Evolutionary conservation across 257 asterid species (phyloP), one percentile per base, ranked within the genome.

Genomic region (Coffea eugenioides): DNA sequence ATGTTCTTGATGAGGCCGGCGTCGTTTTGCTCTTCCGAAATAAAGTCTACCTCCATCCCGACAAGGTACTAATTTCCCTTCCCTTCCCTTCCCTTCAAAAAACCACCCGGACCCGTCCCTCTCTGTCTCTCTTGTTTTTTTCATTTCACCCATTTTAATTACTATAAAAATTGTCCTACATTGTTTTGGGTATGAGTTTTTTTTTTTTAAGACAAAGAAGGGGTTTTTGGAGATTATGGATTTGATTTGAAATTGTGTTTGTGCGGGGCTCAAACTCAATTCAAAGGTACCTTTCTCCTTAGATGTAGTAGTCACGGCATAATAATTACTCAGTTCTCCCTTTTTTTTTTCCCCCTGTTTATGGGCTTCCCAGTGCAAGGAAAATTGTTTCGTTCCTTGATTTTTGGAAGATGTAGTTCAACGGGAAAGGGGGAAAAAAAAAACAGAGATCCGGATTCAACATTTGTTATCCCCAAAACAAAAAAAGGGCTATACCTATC

Each of bases 1-100:
- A 89, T 39, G 95, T 92, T 81, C 90, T 95, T 62, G 98, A 95
- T 83, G 98, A 95, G 74, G 97, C 98, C 86, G 97, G 97, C 75
- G 91, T 95, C 68, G 87, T 93, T 82, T 84, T 95, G 89, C 89
- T 93, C 11, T 95, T 95, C 84, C 90, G 97, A 21, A 95, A 95
- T 75, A 93, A 90, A 86, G 98, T 91, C 34, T 93, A 91, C 62
- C 98, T 95, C 68, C 97, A 93, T 52, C 98, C 98, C 14, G 93
- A 95, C 56, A 95, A 90, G 98, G 98, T 91, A 52, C 11, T 16
- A 16, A 23, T 21, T 43, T 39, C 34, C 34, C 34, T 39, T 39
- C 43, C 43, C 34, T 39, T 39, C 43, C 43, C 5, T 39, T 39
- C 43, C 43, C 43, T 39, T 39, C 43, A 39, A 39, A 39, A 0